phyloP scores from a whole-genome alignment of 139 green algal species.

The Picochlorum sp. region DNA sequence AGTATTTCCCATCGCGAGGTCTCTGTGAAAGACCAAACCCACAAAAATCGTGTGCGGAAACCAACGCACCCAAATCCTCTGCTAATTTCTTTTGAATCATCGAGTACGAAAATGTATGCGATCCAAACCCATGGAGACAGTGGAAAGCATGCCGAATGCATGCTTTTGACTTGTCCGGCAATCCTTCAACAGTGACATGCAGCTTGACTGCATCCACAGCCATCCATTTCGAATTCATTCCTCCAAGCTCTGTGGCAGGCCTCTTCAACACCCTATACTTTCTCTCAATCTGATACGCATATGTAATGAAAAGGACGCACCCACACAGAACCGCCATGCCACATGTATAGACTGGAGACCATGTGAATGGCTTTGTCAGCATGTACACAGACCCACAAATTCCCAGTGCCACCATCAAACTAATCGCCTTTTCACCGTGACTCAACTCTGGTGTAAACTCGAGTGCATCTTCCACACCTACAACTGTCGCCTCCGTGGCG shows the following conservation, averaged over 20 bases:
- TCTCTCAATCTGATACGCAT: neutral
- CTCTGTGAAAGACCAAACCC: constrained; percentile 75
- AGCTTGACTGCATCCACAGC: constrained; percentile 27
- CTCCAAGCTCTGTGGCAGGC: constrained; percentile 36
- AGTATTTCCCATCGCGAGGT: constrained; percentile 32
- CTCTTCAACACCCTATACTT: constrained; percentile 27
- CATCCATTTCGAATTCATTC: constrained; percentile 45
- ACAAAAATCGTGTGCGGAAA: constrained; percentile 75
- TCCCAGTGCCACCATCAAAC: constrained; percentile 4
- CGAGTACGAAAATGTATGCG: constrained; percentile 56
- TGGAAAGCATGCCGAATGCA: constrained; percentile 22
- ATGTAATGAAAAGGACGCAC: constrained; percentile 13
- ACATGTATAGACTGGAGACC: constrained; percentile 22
- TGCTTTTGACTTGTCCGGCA: neutral
- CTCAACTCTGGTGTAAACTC: constrained; percentile 20
- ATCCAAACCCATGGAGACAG: constrained; percentile 81
- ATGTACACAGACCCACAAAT: constrained; percentile 21
- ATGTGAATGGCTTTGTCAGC: constrained; percentile 25
- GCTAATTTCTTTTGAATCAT: constrained; percentile 47
- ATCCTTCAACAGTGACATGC: constrained; percentile 35
- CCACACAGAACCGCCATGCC: constrained; percentile 26
- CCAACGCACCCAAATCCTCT: constrained; percentile 30
- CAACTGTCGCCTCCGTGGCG: neutral
- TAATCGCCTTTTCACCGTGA: constrained; percentile 1
- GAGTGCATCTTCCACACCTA: constrained; percentile 13